Evolutionary conservation across 495 filamentous ascomycete species (phyloP).

Genomic region (Chaetomium cochliodes): DNA sequence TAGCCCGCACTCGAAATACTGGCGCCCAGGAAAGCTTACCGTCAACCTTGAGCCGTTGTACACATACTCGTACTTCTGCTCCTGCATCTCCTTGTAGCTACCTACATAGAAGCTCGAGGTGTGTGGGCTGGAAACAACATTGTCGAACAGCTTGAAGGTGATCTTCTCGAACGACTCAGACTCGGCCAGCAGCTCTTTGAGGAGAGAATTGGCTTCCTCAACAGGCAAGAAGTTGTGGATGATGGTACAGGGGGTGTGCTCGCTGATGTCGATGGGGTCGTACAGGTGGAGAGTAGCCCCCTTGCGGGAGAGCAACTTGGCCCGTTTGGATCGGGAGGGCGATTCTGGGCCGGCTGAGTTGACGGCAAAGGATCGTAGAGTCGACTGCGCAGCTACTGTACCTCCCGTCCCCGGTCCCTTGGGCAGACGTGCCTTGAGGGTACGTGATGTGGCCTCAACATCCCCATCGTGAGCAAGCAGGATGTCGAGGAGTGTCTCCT

Average conservation of each 20-base stretch:
- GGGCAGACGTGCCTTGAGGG: slow-evolving; percentile 42
- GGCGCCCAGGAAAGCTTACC: slow-evolving; percentile 33
- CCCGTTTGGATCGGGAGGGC: slow-evolving; percentile 38
- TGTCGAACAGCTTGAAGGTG: slow-evolving; percentile 83
- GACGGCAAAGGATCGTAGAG: slow-evolving; percentile 52
- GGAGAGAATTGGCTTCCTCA: slow-evolving; percentile 66
- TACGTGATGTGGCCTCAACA: slow-evolving; percentile 59
- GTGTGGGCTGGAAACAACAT: slow-evolving; percentile 77
- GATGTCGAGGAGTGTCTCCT: slow-evolving; percentile 70
- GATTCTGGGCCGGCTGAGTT: slow-evolving; percentile 31
- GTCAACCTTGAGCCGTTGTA: slow-evolving; percentile 75
- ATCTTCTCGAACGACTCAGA: slow-evolving; percentile 68
- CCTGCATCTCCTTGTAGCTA: slow-evolving; percentile 56
- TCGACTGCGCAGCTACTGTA: slow-evolving; percentile 55
- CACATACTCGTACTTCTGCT: slow-evolving; percentile 73
- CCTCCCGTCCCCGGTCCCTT: slow-evolving; percentile 35
- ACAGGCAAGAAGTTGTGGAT: slow-evolving; percentile 84
- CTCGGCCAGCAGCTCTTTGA: slow-evolving; percentile 74
- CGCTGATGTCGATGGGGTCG: slow-evolving; percentile 71
- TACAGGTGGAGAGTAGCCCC: slow-evolving; percentile 81
- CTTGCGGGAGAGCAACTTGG: slow-evolving; percentile 62
- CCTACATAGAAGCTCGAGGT: slow-evolving; percentile 79
- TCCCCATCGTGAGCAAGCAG: slow-evolving; percentile 76
- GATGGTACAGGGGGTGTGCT: slow-evolving; percentile 82
- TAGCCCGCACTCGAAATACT: neutral